phyloP scores from a whole-genome alignment of 2,329 filamentous ascomycete species.

The Colletotrichum cereale region DNA sequence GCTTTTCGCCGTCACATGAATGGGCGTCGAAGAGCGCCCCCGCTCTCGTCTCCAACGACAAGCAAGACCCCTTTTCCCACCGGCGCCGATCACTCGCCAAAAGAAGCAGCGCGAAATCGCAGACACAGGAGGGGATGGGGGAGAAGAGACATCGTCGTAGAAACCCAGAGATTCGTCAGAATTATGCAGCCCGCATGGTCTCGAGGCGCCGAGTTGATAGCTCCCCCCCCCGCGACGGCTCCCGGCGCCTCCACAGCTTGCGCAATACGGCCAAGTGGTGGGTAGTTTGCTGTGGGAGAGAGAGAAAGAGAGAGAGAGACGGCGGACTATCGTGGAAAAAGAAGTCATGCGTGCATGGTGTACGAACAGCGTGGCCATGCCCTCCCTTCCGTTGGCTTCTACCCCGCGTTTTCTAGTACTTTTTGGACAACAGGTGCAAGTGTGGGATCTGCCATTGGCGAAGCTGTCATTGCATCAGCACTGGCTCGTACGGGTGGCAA shows the following conservation, averaged over 20 bases:
- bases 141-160: background rate
- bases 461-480: constrained; percentile 25
- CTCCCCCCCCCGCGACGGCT: constrained; percentile 20
- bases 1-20: constrained; percentile 9
- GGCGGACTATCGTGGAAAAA: constrained; percentile 10
- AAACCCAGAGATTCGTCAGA: background rate
- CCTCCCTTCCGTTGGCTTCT: constrained; percentile 24
- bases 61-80: constrained; percentile 15
- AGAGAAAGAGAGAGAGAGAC: no score
- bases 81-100: constrained; percentile 12
- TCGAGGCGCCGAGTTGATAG: constrained; percentile 10
- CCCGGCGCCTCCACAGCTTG: constrained; percentile 16
- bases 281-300: no score
- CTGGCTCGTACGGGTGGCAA: constrained; percentile 21
- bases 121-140: background rate
- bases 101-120: background rate
- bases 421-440: constrained; percentile 2
- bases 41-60: constrained; percentile 3
- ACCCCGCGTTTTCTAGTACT: constrained; percentile 35
- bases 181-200: background rate
- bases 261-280: background rate
- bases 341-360: constrained; percentile 16
- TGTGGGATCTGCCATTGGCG: constrained; percentile 14
- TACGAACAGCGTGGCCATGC: constrained; percentile 27
- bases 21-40: background rate